Base-by-base conservation (phyloP, 306 rosid species). In the Quercus engelmannii region DNA sequence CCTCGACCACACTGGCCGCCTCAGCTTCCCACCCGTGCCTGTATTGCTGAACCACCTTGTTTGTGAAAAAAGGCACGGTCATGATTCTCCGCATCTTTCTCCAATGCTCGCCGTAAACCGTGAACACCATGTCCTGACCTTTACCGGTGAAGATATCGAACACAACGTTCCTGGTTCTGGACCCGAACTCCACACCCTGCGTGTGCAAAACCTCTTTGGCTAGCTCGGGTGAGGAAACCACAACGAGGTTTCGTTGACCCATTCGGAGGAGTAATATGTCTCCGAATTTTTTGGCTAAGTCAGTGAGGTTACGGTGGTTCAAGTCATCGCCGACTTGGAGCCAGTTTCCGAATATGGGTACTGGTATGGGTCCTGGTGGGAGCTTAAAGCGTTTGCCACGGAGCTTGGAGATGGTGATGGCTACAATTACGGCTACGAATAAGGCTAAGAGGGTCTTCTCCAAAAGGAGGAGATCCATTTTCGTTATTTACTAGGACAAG, bases 81-180 rank as follows among this genome's bases (percentile, higher is more conserved):
- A 94, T 94, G 83, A 94, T 94, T 58, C 97, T 72, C 23, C 98
- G 31, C 98, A 94, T 94, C 79, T 94, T 94, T 71, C 98, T 65
- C 98, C 97, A 94, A 75, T 94, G 97, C 85, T 94, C 97, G 2
- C 98, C 96, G 89, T 94, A 94, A 0, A 94, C 96, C 0, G 96
- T 94, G 88, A 94, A 94, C 38, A 92, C 97, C 98, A 94, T 94
- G 10, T 94, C 97, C 82, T 94, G 97, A 0, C 98, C 98, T 57
- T 94, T 82, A 0, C 97, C 96, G 5, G 98, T 94, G 90, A 92
- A 94, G 62, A 94, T 92, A 25, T 94, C 98, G 78, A 94, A 94
- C 2, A 94, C 98, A 4, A 94, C 97, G 85, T 94, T 94, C 0
- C 98, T 83, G 1, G 98, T 92, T 5, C 98, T 78, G 6, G 98